These are phyloP conservation scores for Globisporangium cystogenes DNA, from an alignment of 352 stramenopile species.

Conservation along the genomic window DNA sequence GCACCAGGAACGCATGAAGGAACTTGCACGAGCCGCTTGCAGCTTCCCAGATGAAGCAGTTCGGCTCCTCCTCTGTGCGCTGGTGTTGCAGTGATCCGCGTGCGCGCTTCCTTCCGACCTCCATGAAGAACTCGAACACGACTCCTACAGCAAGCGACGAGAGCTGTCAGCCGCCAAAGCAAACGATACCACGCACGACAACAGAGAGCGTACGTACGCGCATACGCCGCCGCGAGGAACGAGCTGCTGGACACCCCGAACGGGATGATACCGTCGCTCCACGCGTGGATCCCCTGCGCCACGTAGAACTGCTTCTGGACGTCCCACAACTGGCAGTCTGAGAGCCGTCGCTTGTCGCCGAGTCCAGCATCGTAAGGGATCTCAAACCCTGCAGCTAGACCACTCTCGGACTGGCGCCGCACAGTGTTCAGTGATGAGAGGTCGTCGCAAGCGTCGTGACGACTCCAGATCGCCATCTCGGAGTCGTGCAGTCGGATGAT, in stretches of 20 bases:
- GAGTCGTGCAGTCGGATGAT: constrained; percentile 24
- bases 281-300: constrained; percentile 63
- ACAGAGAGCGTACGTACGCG: constrained; percentile 18
- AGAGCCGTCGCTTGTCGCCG: constrained; percentile 19
- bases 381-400: not conserved
- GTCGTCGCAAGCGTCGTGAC: not conserved
- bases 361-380: not conserved
- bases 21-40: constrained; percentile 83
- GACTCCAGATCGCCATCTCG: constrained; percentile 25
- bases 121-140: constrained; percentile 40
- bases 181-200: not conserved
- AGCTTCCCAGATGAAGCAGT: constrained; percentile 82
- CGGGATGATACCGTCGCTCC: constrained; percentile 64
- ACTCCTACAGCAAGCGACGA: constrained; percentile 11
- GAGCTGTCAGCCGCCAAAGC: not conserved
- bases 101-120: not conserved
- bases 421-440: too few relatives aligned
- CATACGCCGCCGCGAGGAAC: constrained; percentile 64
- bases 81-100: not conserved
- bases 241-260: constrained; percentile 80
- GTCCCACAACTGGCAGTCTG: constrained; percentile 58
- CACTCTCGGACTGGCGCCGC: not conserved
- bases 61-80: constrained; percentile 15
- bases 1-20: constrained; percentile 58
- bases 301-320: constrained; percentile 80